Conservation (phyloP, 2,329 filamentous ascomycete species). For the Diaporthe helianthi region DNA sequence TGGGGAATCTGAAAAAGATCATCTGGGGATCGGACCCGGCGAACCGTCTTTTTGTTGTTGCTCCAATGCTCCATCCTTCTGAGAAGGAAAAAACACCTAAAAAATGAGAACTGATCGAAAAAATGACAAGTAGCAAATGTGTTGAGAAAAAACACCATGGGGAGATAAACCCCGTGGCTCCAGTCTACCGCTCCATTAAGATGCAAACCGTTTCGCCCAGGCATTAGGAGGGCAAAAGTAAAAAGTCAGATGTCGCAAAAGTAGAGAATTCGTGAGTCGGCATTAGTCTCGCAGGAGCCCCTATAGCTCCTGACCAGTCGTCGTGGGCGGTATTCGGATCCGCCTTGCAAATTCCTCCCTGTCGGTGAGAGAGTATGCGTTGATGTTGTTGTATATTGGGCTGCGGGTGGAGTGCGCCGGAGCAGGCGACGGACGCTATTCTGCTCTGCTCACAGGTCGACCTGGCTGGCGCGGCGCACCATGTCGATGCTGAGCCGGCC, state of each 20-base stretch:
- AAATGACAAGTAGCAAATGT: conserved; percentile 6
- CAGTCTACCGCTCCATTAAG: conserved; percentile 23
- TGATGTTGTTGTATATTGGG: background rate
- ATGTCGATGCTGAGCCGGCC: conserved; percentile 35
- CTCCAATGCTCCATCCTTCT: conserved; percentile 32
- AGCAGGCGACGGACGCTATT: too few relatives aligned
- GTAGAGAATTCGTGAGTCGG: conserved; percentile 33
- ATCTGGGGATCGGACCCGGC: conserved; percentile 31
- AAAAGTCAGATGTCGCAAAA: background rate
- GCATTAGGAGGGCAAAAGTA: background rate
- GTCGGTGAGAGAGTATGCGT: background rate
- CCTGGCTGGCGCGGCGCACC: conserved; percentile 33
- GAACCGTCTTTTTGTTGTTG: conserved; percentile 31
- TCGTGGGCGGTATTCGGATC: background rate
- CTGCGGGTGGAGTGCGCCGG: background rate
- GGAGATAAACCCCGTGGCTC: conserved; percentile 3
- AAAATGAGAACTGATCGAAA: background rate
- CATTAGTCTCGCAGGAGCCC: conserved; percentile 21
- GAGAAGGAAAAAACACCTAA: background rate
- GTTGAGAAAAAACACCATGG: background rate
- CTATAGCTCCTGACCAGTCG: conserved; percentile 21
- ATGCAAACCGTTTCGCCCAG: conserved; percentile 18
- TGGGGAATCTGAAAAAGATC: conserved; percentile 20
- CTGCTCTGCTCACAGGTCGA: conserved; percentile 25
- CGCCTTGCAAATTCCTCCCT: conserved; percentile 14